A percentile compares a stretch with the other conserved stretches of the same genome.
Evolutionary conservation across 1,139 yeast species (phyloP).

Genomic region (Zhuliangozyma parablackwelliae): DNA sequence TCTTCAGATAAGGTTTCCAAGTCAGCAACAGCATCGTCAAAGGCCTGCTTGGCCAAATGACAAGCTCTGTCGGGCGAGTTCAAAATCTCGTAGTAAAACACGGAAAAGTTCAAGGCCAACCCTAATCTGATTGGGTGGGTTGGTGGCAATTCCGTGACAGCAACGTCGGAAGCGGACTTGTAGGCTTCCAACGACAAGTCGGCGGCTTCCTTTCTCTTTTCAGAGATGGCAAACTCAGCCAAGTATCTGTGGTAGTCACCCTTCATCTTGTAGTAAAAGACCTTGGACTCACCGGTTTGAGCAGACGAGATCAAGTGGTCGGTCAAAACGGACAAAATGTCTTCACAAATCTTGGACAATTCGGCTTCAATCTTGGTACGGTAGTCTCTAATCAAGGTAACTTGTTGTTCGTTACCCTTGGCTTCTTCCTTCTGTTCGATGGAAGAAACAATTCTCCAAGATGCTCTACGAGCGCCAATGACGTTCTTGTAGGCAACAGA

Average conservation of each 20-base stretch:
- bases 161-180: slow-evolving; percentile 93
- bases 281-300: slow-evolving; percentile 95
- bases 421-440: slow-evolving; percentile 98
- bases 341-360: slow-evolving; percentile 90
- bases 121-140: slow-evolving; percentile 99
- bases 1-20: slow-evolving; percentile 96
- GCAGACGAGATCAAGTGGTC: slow-evolving; percentile 92
- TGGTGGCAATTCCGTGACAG: slow-evolving; percentile 94
- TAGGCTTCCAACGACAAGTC: slow-evolving; percentile 91
- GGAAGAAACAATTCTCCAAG: slow-evolving; percentile 98
- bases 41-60: slow-evolving; percentile 97
- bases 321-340: slow-evolving; percentile 81
- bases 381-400: slow-evolving; percentile 84
- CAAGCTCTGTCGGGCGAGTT: slow-evolving; percentile 98
- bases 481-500: slow-evolving; percentile 98
- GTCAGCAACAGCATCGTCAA: slow-evolving; percentile 98
- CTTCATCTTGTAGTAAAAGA: slow-evolving; percentile 98
- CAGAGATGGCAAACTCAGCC: slow-evolving; percentile 92
- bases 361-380: slow-evolving; percentile 93
- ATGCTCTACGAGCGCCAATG: slow-evolving; percentile 98
- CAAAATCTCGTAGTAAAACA: slow-evolving; percentile 95
- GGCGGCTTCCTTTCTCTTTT: slow-evolving; percentile 89
- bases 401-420: slow-evolving; percentile 89
- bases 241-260: slow-evolving; percentile 99
- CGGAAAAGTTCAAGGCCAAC: slow-evolving; percentile 95